These are phyloP conservation scores for Viridothelium virens DNA, from an alignment of 495 filamentous ascomycete species.

Conservation along the genomic window DNA sequence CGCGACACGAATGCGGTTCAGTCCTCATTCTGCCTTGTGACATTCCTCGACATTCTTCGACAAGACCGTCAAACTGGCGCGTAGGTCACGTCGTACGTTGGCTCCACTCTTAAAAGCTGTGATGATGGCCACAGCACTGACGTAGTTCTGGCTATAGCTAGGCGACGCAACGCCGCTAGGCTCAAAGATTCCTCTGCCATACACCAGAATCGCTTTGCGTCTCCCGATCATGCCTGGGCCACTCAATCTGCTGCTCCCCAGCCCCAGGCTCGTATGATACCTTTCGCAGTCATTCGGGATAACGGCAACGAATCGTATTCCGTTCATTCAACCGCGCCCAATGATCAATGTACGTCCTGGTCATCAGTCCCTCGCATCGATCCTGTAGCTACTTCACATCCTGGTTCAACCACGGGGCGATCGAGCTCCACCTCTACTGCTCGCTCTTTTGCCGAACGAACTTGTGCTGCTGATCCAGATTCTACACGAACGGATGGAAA, in stretches of 20 bases:
- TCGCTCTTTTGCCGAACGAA: neutral
- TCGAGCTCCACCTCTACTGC: neutral
- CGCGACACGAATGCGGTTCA: neutral
- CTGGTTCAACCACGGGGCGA: neutral
- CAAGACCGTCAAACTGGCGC: slow-evolving; percentile 1
- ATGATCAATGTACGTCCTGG: neutral
- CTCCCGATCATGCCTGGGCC: neutral
- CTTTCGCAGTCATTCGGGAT: neutral
- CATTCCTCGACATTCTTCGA: neutral
- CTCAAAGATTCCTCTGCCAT: neutral
- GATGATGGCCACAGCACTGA: too few relatives aligned
- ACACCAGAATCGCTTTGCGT: neutral
- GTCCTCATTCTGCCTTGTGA: neutral
- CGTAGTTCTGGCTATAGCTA: neutral
- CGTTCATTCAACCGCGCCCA: neutral
- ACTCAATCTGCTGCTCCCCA: neutral
- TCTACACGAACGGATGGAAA: neutral
- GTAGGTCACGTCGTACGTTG: neutral
- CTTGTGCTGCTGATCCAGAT: neutral
- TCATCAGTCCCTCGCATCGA: neutral
- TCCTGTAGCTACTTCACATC: neutral
- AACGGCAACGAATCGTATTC: neutral
- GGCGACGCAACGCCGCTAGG: neutral
- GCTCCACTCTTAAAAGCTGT: neutral
- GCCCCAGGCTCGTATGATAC: neutral